A percentile compares a stretch with the other conserved stretches of the same genome.
phyloP scores from a whole-genome alignment of 2,329 filamentous ascomycete species.

The Hysterium pulicare region DNA sequence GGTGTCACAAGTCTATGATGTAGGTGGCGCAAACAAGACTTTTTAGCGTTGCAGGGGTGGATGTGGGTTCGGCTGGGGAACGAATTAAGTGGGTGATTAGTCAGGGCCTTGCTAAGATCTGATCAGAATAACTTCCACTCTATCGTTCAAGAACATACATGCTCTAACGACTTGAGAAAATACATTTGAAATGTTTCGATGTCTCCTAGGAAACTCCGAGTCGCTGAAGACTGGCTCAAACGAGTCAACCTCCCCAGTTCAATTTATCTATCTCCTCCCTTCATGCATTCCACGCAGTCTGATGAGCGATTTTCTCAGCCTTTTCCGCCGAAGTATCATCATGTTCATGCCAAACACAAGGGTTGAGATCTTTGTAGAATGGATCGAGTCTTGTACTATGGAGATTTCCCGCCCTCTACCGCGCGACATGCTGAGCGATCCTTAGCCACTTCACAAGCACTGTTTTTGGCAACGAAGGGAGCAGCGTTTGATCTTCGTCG shows the following conservation, averaged over 20 bases:
- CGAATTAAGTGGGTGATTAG: no score
- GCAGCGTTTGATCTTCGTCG: neutral
- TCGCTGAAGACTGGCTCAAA: neutral
- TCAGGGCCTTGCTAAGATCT: no score
- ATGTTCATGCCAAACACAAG: neutral
- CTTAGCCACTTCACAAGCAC: neutral
- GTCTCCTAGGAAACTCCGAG: neutral
- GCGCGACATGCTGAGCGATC: neutral
- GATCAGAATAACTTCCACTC: no score
- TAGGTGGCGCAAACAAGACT: no score
- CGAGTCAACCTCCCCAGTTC: neutral
- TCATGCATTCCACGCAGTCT: neutral
- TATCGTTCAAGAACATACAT: neutral
- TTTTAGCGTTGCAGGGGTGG: no score
- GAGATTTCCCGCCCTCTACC: neutral
- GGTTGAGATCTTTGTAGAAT: neutral
- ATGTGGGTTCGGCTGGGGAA: no score
- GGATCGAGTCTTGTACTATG: neutral
- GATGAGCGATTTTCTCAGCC: neutral
- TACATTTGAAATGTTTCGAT: neutral
- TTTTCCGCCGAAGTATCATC: neutral
- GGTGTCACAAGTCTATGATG: no score
- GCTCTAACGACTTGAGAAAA: neutral
- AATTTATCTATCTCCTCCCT: neutral
- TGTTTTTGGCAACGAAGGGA: neutral